These are phyloP conservation scores for Myochromella boudieri DNA, from an alignment of 768 basidiomycete genomes.

Conservation along the genomic window DNA sequence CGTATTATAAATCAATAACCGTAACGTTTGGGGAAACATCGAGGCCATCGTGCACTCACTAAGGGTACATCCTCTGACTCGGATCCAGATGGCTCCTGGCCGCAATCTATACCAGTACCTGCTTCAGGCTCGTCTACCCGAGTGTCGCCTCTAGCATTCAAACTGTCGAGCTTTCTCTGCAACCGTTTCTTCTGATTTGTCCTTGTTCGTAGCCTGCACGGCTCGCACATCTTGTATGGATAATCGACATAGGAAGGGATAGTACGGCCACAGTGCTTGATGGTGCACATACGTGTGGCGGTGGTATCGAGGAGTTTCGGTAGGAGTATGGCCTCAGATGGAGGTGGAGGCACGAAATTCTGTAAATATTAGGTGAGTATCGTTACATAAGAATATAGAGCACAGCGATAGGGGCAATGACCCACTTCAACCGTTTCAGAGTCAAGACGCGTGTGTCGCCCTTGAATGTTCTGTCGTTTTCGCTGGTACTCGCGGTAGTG, in stretches of 20 bases:
- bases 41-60: background rate
- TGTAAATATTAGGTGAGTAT: no score
- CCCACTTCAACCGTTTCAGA: constrained; percentile 14
- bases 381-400: constrained; percentile 12
- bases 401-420: background rate
- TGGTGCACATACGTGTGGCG: constrained; percentile 38
- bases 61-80: constrained; percentile 9
- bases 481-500: constrained; percentile 34
- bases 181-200: constrained; percentile 15
- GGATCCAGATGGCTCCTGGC: constrained; percentile 1
- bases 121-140: no score
- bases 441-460: constrained; percentile 21
- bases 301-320: constrained; percentile 16
- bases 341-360: no score
- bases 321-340: no score
- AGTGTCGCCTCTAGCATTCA: no score
- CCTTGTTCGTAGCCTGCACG: constrained; percentile 31
- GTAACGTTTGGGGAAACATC: no score
- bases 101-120: background rate
- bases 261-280: constrained; percentile 31
- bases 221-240: constrained; percentile 37
- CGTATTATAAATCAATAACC: no score
- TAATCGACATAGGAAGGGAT: constrained; percentile 38
- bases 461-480: constrained; percentile 26
- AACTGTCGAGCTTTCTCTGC: no score